Evolutionary conservation across 768 basidiomycete species (phyloP).

Genomic region (Cystofilobasidium macerans): DNA sequence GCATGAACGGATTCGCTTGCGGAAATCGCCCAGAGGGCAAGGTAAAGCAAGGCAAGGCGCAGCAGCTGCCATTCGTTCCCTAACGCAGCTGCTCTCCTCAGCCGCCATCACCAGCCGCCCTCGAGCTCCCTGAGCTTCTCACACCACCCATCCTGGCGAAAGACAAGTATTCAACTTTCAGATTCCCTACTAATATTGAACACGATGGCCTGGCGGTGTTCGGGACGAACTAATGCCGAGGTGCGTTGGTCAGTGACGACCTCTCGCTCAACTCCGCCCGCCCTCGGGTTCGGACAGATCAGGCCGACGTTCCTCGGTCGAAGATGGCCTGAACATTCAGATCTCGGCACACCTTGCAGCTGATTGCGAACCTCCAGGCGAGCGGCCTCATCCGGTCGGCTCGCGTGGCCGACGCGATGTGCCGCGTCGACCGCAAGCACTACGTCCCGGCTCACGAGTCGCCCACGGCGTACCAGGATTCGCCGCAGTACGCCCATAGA

Average conservation of each 20-base stretch:
- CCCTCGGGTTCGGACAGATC: neutral
- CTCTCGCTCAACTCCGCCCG: no score
- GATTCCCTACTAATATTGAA: no score
- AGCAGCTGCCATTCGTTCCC: no score
- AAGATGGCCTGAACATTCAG: neutral
- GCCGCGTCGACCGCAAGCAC: constrained; percentile 55
- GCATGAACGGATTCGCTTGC: no score
- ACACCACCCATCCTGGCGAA: no score
- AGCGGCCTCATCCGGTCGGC: constrained; percentile 48
- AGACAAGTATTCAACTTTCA: no score
- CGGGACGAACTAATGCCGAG: constrained; percentile 57
- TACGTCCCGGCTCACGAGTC: constrained; percentile 46
- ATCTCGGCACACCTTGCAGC: constrained; percentile 30
- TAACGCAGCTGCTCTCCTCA: no score
- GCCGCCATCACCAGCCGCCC: no score
- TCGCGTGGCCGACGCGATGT: constrained; percentile 50
- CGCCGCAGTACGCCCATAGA: constrained; percentile 50
- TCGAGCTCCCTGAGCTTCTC: no score
- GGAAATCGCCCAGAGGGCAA: no score
- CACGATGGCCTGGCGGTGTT: constrained; percentile 75
- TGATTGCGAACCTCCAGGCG: constrained; percentile 55
- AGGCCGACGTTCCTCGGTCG: neutral
- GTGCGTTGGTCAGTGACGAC: constrained; percentile 18
- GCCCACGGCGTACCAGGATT: constrained; percentile 73
- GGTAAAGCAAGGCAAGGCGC: no score